Base-by-base conservation (phyloP, 129 eudicot genomes). In the Flaveria bidentis region DNA sequence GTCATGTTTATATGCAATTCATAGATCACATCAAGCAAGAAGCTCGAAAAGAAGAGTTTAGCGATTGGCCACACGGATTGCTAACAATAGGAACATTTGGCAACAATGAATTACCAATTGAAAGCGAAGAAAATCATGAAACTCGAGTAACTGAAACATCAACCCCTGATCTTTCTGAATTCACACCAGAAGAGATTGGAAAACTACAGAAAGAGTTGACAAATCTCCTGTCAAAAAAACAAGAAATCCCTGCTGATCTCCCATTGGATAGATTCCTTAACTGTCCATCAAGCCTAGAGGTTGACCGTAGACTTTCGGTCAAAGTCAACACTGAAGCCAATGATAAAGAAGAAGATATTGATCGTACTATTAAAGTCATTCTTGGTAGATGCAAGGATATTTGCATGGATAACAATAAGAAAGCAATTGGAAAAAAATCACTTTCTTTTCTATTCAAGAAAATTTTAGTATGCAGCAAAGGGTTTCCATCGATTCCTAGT, bases 271-370 rank as follows among this genome's bases (percentile, higher is more conserved):
- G 97, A 87, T 94, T 94, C 81, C 97, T 94, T 8, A 94, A 94
- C 61, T 94, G 98, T 84, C 98, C 98, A 20, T 94, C 98, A 30
- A 94, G 96, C 87, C 86, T 94, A 84, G 98, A 94, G 83, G 97
- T 93, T 14, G 92, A 89, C 75, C 89, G 98, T 16, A 86, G 93
- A 46, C 77, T 83, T 42, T 88, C 98, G 0, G 81, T 80, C 67
- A 76, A 85, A 49, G 78, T 79, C 69, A 84, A 82, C 76, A 77
- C 67, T 30, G 80, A 82, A 70, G 85, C 79, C 22, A 82, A 77
- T 41, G 81, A 86, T 20, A 79, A 84, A 39, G 91, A 93, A 22
- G 97, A 94, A 75, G 98, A 93, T 41, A 91, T 94, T 6, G 98
- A 94, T 63, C 79, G 92, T 13, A 94, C 98, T 5, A 94, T 94